phyloP scores from a whole-genome alignment of 805 yeast species.

The Pichia heedii region DNA sequence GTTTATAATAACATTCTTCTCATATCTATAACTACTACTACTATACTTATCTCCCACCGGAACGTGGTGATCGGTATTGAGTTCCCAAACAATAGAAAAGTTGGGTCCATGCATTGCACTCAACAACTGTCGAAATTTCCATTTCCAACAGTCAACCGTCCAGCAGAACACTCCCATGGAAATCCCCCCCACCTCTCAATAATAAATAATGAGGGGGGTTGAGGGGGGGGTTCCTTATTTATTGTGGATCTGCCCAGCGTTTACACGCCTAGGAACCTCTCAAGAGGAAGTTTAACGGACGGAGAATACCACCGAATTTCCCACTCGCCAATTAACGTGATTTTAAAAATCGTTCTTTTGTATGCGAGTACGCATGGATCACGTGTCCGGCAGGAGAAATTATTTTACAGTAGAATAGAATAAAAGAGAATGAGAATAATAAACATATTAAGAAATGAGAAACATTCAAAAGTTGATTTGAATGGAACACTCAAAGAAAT shows the following conservation, averaged over 20 bases:
- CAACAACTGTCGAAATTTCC: slow-evolving; percentile 21
- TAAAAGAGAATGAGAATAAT: no score
- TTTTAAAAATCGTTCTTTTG: slow-evolving; percentile 17
- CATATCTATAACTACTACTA: no score
- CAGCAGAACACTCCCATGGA: slow-evolving; percentile 31
- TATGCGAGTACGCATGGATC: slow-evolving; percentile 30
- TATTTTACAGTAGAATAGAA: no score
- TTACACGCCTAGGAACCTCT: slow-evolving; percentile 31
- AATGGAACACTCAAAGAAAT: no score
- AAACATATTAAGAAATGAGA: no score
- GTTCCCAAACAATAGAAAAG: slow-evolving; percentile 19
- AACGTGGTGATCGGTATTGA: slow-evolving; percentile 32
- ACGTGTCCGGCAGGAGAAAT: slow-evolving; percentile 11
- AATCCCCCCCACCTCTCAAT: not conserved
- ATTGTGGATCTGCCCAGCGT: slow-evolving; percentile 33
- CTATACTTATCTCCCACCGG: no score
- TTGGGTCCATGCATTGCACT: slow-evolving; percentile 32
- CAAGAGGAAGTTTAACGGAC: slow-evolving; percentile 25
- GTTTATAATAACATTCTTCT: no score
- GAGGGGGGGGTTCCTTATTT: slow-evolving; percentile 19
- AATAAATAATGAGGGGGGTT: no score
- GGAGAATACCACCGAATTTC: slow-evolving; percentile 33
- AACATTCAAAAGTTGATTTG: no score
- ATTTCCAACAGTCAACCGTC: slow-evolving; percentile 25
- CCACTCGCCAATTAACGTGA: slow-evolving; percentile 26